Base-by-base conservation (phyloP, 148 eudicot species). In the Camellia japonica region DNA sequence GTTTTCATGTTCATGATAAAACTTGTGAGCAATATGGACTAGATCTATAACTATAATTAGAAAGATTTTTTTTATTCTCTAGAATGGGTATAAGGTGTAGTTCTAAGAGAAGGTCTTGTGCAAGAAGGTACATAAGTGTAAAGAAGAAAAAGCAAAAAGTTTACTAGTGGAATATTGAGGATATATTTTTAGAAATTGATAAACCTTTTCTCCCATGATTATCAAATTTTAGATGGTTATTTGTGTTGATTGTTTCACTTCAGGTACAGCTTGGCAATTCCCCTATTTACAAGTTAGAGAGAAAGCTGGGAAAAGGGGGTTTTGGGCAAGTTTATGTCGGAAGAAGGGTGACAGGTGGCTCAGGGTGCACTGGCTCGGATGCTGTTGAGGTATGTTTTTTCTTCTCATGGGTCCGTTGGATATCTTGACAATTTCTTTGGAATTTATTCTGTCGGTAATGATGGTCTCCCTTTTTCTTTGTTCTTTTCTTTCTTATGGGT, bases 241-340 rank as follows among this genome's bases (percentile, higher is more conserved):
- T 71, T 70, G 12, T 60, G 47, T 54, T 41, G 13, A 23, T 73
- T 65, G 47, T 80, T 80, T 60, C 55, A 60, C 46, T 77, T 44
- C 87, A 89, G 92, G 87, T 89, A 46, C 84, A 87, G 74, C 87
- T 89, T 41, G 92, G 89, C 46, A 83, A 81, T 58, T 87, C 92
- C 74, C 92, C 90, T 30, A 71, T 82, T 38, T 89, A 89, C 84
- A 87, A 75, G 84, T 77, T 89, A 47, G 92, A 87, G 10, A 86
- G 89, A 80, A 89, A 87, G 86, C 81, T 89, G 82, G 92, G 92
- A 15, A 87, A 89, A 77, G 92, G 92, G 46, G 92, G 90, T 5
- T 89, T 89, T 84, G 92, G 92, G 71, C 92, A 89, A 80, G 92
- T 90, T 68, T 90, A 85, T 76, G 88, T 90, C 80, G 92, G 90